These are phyloP conservation scores for Ceratocystis albifundus DNA, from an alignment of 2,329 filamentous ascomycete genomes.

Conservation along the genomic window DNA sequence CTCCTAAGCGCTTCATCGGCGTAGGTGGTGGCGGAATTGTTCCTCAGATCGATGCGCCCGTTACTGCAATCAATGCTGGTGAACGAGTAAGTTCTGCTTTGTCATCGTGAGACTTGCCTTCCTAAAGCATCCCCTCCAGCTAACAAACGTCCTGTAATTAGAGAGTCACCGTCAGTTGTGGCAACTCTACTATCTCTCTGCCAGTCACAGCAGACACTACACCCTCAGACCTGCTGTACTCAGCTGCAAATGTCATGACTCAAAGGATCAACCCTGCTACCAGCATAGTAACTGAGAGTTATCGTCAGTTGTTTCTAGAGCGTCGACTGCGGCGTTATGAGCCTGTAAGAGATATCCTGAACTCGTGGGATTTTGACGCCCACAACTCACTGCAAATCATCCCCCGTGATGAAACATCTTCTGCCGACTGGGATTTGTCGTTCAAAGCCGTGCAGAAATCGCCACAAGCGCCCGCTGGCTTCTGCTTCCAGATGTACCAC, in stretches of 20 bases:
- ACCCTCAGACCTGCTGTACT: slow-evolving; percentile 57
- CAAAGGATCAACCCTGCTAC: slow-evolving; percentile 52
- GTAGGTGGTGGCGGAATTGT: slow-evolving; percentile 38
- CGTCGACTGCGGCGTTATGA: slow-evolving; percentile 78
- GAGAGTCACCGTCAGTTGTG: slow-evolving; percentile 62
- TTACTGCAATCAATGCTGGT: slow-evolving; percentile 68
- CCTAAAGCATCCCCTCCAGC: neutral
- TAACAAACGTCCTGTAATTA: slow-evolving; percentile 28
- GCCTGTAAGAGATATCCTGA: slow-evolving; percentile 73
- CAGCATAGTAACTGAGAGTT: slow-evolving; percentile 68
- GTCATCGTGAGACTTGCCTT: neutral
- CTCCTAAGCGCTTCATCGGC: slow-evolving; percentile 31
- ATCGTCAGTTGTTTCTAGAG: slow-evolving; percentile 63
- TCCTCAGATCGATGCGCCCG: slow-evolving; percentile 57
- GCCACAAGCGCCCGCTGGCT: slow-evolving; percentile 50
- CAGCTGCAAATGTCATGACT: slow-evolving; percentile 51
- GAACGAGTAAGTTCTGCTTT: slow-evolving; percentile 49
- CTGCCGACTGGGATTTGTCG: slow-evolving; percentile 52
- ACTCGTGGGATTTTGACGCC: slow-evolving; percentile 77
- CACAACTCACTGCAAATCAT: slow-evolving; percentile 61
- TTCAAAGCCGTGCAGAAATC: slow-evolving; percentile 49
- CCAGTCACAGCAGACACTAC: slow-evolving; percentile 65
- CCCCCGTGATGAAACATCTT: slow-evolving; percentile 44
- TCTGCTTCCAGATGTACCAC: slow-evolving; percentile 63
- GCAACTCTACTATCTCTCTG: slow-evolving; percentile 57